phyloP scores from a whole-genome alignment of 805 yeast genomes.

The Starmera pachycereana region DNA sequence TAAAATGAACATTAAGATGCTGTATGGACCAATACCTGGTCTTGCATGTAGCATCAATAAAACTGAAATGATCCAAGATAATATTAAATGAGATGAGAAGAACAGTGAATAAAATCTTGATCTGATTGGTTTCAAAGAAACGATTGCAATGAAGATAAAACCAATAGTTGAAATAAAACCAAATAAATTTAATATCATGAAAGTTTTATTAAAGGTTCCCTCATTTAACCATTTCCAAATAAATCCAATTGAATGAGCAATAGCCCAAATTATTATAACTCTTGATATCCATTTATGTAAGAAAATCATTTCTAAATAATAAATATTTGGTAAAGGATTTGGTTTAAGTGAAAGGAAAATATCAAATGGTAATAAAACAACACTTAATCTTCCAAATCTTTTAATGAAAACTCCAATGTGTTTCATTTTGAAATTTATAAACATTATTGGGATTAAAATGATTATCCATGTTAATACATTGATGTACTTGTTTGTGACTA shows the following conservation, averaged over 20 bases:
- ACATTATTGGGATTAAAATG: slow-evolving; percentile 21
- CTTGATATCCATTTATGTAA: slow-evolving; percentile 70
- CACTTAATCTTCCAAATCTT: slow-evolving; percentile 53
- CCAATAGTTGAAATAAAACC: slow-evolving; percentile 38
- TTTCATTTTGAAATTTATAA: slow-evolving; percentile 24
- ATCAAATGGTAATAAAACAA: slow-evolving; percentile 47
- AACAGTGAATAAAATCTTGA: slow-evolving; percentile 39
- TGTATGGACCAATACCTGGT: slow-evolving; percentile 43
- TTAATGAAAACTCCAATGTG: slow-evolving; percentile 32
- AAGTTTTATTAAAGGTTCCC: slow-evolving; percentile 25
- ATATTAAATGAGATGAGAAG: slow-evolving; percentile 45
- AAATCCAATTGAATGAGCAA: slow-evolving; percentile 45
- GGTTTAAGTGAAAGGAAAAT: slow-evolving; percentile 49
- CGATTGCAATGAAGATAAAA: slow-evolving; percentile 26
- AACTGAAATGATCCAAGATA: slow-evolving; percentile 34
- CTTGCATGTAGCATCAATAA: slow-evolving; percentile 55
- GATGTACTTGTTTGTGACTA: slow-evolving; percentile 24
- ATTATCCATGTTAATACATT: slow-evolving; percentile 26
- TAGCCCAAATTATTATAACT: slow-evolving; percentile 32
- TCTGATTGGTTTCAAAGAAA: slow-evolving; percentile 42
- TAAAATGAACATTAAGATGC: slow-evolving; percentile 19
- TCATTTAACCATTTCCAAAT: slow-evolving; percentile 35
- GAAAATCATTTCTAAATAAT: slow-evolving; percentile 43
- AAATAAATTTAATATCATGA: slow-evolving; percentile 32
- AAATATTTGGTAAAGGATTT: slow-evolving; percentile 31